These are phyloP conservation scores for Atkinsonella texensis DNA, from an alignment of 2,329 filamentous ascomycete genomes.

Conservation along the genomic window DNA sequence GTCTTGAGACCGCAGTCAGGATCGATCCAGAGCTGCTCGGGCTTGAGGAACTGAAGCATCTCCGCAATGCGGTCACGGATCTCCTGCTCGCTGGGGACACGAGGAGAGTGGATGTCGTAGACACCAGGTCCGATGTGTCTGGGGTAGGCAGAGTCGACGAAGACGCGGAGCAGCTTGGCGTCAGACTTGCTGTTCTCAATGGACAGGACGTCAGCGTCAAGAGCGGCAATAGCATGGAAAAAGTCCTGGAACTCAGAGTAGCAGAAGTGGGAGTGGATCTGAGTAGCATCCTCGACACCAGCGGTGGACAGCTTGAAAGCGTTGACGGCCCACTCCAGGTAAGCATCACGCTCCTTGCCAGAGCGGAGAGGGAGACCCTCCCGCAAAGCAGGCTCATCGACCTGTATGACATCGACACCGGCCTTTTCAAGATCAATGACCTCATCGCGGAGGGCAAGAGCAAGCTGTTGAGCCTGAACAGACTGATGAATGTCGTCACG, in stretches of 20 bases:
- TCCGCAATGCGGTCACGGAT: slow-evolving; percentile 96
- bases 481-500: slow-evolving; percentile 99
- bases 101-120: slow-evolving; percentile 99
- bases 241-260: slow-evolving; percentile 99
- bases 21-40: slow-evolving; percentile 99
- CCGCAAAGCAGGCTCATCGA: slow-evolving; percentile 97
- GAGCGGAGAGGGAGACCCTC: slow-evolving; percentile 96
- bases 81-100: slow-evolving; percentile 94
- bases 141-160: slow-evolving; percentile 93
- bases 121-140: slow-evolving; percentile 98
- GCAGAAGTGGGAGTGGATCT: slow-evolving; percentile 99
- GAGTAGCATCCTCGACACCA: slow-evolving; percentile 87
- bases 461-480: slow-evolving; percentile 96
- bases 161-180: slow-evolving; percentile 97
- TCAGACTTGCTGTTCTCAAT: slow-evolving; percentile 99
- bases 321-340: slow-evolving; percentile 95
- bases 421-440: slow-evolving; percentile 96
- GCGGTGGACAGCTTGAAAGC: slow-evolving; percentile 94
- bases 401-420: slow-evolving; percentile 95
- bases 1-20: slow-evolving; percentile 99
- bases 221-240: slow-evolving; percentile 98
- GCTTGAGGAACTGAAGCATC: slow-evolving; percentile 96
- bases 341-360: slow-evolving; percentile 89
- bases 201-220: slow-evolving; percentile 95
- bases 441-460: slow-evolving; percentile 95